Percentiles rank a stretch among this genome's conserved stretches.
These are phyloP conservation scores for Platanthera zijinensis DNA, from an alignment of 106 monocot genomes.

Conservation along the genomic window DNA sequence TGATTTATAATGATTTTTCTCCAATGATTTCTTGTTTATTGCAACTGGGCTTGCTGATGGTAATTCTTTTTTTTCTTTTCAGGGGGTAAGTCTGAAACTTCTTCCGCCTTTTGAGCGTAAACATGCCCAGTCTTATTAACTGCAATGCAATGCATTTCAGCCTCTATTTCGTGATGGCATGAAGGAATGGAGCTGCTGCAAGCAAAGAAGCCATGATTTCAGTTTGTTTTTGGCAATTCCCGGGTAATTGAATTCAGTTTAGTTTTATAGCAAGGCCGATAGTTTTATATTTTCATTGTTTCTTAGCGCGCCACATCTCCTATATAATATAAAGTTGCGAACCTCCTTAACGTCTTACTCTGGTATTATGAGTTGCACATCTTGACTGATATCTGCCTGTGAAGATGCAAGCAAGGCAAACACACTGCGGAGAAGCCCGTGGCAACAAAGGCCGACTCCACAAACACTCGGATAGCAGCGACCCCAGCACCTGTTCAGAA, in stretches of 20 bases:
- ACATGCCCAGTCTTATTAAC: background rate
- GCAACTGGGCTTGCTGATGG: constrained; percentile 4
- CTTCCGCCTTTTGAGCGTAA: constrained; percentile 3
- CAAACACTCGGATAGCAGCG: constrained; percentile 27
- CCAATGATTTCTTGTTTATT: background rate
- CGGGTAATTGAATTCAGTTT: constrained; percentile 38
- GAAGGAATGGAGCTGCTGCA: constrained; percentile 99
- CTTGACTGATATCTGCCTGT: background rate
- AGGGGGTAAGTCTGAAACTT: constrained; percentile 34
- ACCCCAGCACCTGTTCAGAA: constrained; percentile 21
- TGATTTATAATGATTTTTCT: too few species aligned
- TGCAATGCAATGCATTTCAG: constrained; percentile 31
- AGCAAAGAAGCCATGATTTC: constrained; percentile 97
- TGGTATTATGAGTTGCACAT: too few species aligned
- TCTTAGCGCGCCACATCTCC: too few species aligned
- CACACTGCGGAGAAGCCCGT: constrained; percentile 86
- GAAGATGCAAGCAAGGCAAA: constrained; percentile 85
- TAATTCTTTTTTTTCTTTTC: constrained; percentile 13
- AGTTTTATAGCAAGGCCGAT: background rate
- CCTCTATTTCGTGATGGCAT: constrained; percentile 97
- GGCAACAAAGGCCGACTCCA: constrained; percentile 24
- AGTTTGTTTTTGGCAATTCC: constrained; percentile 91
- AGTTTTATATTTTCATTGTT: background rate
- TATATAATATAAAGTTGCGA: too few species aligned
- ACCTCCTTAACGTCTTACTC: too few species aligned